Percentiles rank a stretch among this genome's conserved stretches.
Evolutionary conservation across 2,329 filamentous ascomycete species (phyloP).

Genomic region (Beauveria varroae): DNA sequence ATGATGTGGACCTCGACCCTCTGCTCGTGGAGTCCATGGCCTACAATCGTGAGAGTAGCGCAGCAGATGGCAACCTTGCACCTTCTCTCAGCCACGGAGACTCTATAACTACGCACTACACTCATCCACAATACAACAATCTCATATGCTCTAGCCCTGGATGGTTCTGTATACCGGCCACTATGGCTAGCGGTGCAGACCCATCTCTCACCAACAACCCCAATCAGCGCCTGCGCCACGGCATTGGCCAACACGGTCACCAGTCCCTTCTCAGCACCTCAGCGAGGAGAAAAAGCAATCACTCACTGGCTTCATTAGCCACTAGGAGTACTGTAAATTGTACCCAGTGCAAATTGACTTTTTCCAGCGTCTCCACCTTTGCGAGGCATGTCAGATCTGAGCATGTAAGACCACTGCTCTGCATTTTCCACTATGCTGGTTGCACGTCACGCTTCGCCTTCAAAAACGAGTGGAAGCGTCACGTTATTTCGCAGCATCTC

Average conservation of each 20-base stretch:
- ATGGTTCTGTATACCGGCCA: no score
- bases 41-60: neutral
- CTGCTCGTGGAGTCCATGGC: neutral
- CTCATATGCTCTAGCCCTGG: neutral
- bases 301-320: neutral
- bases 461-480: conserved; percentile 95
- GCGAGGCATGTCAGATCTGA: conserved; percentile 42
- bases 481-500: conserved; percentile 74
- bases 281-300: no score
- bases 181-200: no score
- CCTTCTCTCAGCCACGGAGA: neutral
- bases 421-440: conserved; percentile 71
- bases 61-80: neutral
- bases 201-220: neutral
- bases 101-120: no score
- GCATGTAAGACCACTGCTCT: conserved; percentile 60
- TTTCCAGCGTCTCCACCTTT: conserved; percentile 22
- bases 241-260: neutral
- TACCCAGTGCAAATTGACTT: no score
- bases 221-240: neutral
- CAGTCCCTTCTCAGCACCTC: no score
- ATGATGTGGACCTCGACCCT: no score
- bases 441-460: conserved; percentile 58
- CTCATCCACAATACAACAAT: neutral
- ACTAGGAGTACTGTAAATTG: no score